Base-by-base conservation (phyloP, 192 early-diverging fungal species). In the Coemansia sp. region DNA sequence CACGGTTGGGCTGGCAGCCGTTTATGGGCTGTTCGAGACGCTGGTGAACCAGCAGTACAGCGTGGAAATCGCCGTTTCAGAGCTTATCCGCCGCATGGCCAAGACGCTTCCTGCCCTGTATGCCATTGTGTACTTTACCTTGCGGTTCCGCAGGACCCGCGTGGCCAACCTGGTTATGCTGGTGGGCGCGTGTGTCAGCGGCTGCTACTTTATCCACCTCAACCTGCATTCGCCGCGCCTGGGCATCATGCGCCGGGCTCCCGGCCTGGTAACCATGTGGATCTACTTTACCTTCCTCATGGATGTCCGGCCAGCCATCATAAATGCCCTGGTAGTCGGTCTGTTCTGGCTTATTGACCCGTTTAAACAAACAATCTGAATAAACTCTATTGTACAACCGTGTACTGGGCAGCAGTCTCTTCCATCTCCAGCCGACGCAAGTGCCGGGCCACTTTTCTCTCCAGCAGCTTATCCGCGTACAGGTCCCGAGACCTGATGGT, bases 181-280 rank as follows among this genome's bases (percentile, higher is more conserved):
- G 40, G 8, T 76, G 38, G 63, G 66, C 5, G 68, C 84, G 15
- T 65, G 70, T 5, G 37, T 78, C 4, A 77, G 72, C 42, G 87
- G 87, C 14, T 80, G 81, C 40, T 86, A 84, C 53, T 82, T 88
- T 50, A 42, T 88, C 14, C 81, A 86, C 51, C 84, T 84, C 18
- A 75, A 84, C 57, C 53, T 79, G 51, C 73, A 84, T 30, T 81
- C 87, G 6, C 85, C 87, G 3, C 82, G 85, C 0, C 68, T 88
- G 53, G 87, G 87, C 6, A 83, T 84, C 51, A 88, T 88, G 87
- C 69, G 82, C 30, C 81, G 84, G 9, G 82, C 84, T 8, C 87
- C 87, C 1, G 87, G 87, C 5, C 65, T 88, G 38, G 82, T 84
- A n/a, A 88, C 87, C 13, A 69, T 88, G 36, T 83, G 85, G 70